Conservation (phyloP, 2,329 filamentous ascomycete genomes). For the Fulvia fulva region DNA sequence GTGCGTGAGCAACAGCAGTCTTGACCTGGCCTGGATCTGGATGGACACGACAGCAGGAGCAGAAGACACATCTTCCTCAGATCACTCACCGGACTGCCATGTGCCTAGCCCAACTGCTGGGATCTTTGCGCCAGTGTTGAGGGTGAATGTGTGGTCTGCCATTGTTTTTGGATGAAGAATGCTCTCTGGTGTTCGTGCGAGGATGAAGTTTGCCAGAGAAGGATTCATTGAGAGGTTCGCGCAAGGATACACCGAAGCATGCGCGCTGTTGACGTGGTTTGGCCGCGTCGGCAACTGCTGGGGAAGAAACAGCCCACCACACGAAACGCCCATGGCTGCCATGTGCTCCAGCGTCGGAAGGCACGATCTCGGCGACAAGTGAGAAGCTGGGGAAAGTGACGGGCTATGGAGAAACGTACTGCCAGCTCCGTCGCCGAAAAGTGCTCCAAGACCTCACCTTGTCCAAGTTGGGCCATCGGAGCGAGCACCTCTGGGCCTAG, state of each 20-base stretch:
- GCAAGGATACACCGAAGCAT: neutral
- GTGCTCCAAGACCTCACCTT: neutral
- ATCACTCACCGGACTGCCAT: constrained; percentile 32
- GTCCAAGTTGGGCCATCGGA: neutral
- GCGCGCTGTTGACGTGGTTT: neutral
- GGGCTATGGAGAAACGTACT: neutral
- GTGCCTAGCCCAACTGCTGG: constrained; percentile 38
- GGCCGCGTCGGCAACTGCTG: neutral
- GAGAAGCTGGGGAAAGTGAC: neutral
- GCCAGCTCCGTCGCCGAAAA: neutral
- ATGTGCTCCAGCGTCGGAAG: neutral
- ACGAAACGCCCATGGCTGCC: neutral
- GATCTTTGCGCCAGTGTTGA: constrained; percentile 39
- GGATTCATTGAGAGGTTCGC: constrained; percentile 25
- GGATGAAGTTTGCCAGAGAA: constrained; percentile 30
- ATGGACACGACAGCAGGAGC: neutral
- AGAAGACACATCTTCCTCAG: neutral
- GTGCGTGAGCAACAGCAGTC: constrained; percentile 45
- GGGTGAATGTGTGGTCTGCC: constrained; percentile 29
- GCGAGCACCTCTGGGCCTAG: neutral
- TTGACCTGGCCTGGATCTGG: constrained; percentile 44
- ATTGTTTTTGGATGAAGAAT: constrained; percentile 28
- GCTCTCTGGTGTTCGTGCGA: constrained; percentile 27
- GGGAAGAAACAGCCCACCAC: neutral
- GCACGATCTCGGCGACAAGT: neutral